phyloP scores from a whole-genome alignment of 129 eudicot genomes.

The Centrapalus pauciflorus region DNA sequence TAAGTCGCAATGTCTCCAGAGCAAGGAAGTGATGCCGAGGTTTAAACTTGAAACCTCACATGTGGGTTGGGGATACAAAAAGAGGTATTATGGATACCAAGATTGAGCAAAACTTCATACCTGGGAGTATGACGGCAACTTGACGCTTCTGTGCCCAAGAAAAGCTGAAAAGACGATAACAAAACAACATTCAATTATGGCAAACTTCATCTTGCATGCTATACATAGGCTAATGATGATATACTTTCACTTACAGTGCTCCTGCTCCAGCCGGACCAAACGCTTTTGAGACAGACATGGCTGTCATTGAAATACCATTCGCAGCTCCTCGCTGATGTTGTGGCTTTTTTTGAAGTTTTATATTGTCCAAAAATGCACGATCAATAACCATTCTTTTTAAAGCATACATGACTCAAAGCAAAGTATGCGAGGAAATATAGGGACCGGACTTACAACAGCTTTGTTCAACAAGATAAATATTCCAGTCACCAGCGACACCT shows the following conservation, averaged over 20 bases:
- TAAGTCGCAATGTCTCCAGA: too few species aligned
- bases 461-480: slow-evolving; percentile 25
- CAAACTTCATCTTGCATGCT: background rate
- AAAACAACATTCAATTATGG: too few species aligned
- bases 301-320: slow-evolving; percentile 32
- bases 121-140: slow-evolving; percentile 36
- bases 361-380: background rate
- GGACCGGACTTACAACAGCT: slow-evolving; percentile 24
- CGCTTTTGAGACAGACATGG: slow-evolving; percentile 32
- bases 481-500: slow-evolving; percentile 27
- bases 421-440: too few species aligned
- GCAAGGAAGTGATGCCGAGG: too few species aligned
- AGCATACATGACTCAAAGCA: too few species aligned
- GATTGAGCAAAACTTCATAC: slow-evolving; percentile 9
- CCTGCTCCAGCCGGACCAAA: slow-evolving; percentile 36
- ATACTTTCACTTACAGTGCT: slow-evolving; percentile 13
- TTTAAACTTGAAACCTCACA: too few species aligned
- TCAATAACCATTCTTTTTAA: background rate
- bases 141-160: slow-evolving; percentile 41
- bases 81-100: too few species aligned
- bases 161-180: slow-evolving; percentile 14
- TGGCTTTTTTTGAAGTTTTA: slow-evolving; percentile 8
- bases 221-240: background rate
- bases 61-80: too few species aligned
- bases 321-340: slow-evolving; percentile 36